These are phyloP conservation scores for Blastobotrys raffinosifermentans DNA, from an alignment of 1,139 yeast genomes.

Conservation along the genomic window DNA sequence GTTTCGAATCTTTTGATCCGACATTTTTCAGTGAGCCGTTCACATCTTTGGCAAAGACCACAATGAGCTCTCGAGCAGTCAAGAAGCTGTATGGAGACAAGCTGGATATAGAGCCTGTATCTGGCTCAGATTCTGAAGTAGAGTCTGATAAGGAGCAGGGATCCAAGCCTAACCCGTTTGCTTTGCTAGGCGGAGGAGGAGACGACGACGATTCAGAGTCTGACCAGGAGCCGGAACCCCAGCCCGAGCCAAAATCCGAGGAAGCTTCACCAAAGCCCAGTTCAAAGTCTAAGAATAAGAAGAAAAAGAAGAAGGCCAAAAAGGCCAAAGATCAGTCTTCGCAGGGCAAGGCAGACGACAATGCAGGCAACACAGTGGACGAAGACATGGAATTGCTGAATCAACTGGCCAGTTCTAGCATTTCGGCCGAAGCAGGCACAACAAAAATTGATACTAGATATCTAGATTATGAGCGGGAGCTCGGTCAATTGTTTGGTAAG, in stretches of 20 bases:
- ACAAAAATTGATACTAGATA: conserved; percentile 37
- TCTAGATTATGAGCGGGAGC: conserved; percentile 77
- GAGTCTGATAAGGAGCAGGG: conserved; percentile 10
- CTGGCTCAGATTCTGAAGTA: conserved; percentile 1
- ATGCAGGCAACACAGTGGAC: conserved; percentile 12
- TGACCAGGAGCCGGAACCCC: conserved; percentile 18
- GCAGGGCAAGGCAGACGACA: conserved; percentile 12
- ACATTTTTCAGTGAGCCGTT: not conserved
- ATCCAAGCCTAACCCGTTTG: conserved; percentile 45
- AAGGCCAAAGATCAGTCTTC: conserved; percentile 11
- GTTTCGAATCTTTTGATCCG: not conserved
- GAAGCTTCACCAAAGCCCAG: conserved; percentile 10
- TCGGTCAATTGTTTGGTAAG: conserved; percentile 56
- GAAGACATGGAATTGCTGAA: conserved; percentile 22
- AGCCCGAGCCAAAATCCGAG: conserved; percentile 19
- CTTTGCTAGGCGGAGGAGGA: conserved; percentile 42
- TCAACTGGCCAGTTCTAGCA: not conserved
- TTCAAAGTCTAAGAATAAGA: conserved; percentile 17
- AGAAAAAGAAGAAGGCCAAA: conserved; percentile 21
- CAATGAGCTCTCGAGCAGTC: conserved; percentile 21
- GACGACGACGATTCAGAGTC: conserved; percentile 21
- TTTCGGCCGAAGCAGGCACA: not conserved
- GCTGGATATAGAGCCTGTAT: conserved; percentile 5
- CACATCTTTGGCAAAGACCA: not conserved
- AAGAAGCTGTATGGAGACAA: conserved; percentile 18